phyloP scores from a whole-genome alignment of 2,329 filamentous ascomycete genomes.

The Alternaria viburni region DNA sequence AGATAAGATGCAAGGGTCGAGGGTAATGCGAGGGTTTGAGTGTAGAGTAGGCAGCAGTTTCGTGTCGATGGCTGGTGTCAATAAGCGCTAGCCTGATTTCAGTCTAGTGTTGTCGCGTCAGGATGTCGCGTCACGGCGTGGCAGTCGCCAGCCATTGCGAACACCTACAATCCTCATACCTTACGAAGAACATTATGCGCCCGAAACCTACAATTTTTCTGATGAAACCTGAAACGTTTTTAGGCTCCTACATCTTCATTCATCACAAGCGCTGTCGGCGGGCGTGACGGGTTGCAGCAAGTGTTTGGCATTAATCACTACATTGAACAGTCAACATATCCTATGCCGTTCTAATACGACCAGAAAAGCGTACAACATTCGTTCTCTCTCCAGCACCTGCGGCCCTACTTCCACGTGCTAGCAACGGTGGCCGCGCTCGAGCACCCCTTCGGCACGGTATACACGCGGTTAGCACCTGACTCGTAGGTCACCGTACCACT shows the following conservation, averaged over 20 bases:
- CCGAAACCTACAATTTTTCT: fast-evolving
- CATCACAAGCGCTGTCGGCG: neutral
- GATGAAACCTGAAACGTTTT: too few relatives aligned
- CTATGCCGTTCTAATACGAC: neutral
- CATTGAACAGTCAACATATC: neutral
- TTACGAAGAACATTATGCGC: neutral
- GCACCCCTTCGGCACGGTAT: slow-evolving; percentile 41
- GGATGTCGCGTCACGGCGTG: neutral
- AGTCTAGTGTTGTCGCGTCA: neutral
- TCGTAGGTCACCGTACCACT: slow-evolving; percentile 56
- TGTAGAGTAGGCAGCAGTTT: neutral
- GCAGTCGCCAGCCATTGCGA: neutral
- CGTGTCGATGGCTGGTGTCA: neutral
- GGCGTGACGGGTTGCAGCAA: neutral
- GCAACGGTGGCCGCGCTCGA: slow-evolving; percentile 23
- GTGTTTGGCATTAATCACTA: neutral
- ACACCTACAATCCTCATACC: neutral
- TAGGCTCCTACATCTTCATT: too few relatives aligned
- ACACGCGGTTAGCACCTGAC: slow-evolving; percentile 49
- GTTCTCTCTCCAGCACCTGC: too few relatives aligned
- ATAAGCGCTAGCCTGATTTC: neutral
- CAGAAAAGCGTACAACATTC: neutral
- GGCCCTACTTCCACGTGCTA: slow-evolving; percentile 30
- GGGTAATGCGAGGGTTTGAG: neutral
- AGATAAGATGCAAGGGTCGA: neutral